Evolutionary conservation across 179 eudicot genomes (phyloP), one percentile per base, ranked within the genome.

Genomic region (Heliamphora pulchella): DNA sequence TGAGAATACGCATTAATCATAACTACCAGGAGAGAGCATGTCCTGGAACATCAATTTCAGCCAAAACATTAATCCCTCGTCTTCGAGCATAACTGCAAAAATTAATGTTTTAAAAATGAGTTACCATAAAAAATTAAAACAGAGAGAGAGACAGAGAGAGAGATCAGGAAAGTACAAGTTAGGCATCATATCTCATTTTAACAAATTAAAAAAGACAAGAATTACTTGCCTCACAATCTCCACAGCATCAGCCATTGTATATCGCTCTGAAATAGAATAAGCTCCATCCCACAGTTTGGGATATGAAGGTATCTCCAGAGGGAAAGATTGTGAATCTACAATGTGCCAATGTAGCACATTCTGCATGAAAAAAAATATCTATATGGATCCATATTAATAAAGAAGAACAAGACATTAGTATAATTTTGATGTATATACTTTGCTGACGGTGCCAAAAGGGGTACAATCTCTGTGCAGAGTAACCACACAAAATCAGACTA

Each of bases 301-400:
- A 83, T 85, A 94, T 64, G 99, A 93, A 71, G 99, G 98, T 78
- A 93, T 90, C 86, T 96, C 98, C 48, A 96, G 79, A 17, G 99
- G 99, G 82, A 96, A 96, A 53, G 98, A 94, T 78, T 96, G 93
- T 72, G 92, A 43, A 82, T 94, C 98, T 76, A 96, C 97, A 57
- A 96, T 94, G 84, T 96, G 99, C 99, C 99, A 96, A 79, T 96
- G 99, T 76, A 96, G 87, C 85, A 96, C 98, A 87, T 96, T 95
- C 98, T 95, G 91, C 82, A 84, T 41, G 75, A 68, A 59, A 18
- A 4, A 65, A 22, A 50, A 51, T 77, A 31, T 41, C 71, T 5
- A 13, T 0, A 61, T 18, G 79, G 7, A 10, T 47, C 43, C 8
- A 64, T 39, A 39, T 31, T 77, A 22, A 64, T 5, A 22, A 7